These are phyloP conservation scores for Enterospora canceri DNA, from an alignment of 371 early-diverging fungal species.

Conservation along the genomic window DNA sequence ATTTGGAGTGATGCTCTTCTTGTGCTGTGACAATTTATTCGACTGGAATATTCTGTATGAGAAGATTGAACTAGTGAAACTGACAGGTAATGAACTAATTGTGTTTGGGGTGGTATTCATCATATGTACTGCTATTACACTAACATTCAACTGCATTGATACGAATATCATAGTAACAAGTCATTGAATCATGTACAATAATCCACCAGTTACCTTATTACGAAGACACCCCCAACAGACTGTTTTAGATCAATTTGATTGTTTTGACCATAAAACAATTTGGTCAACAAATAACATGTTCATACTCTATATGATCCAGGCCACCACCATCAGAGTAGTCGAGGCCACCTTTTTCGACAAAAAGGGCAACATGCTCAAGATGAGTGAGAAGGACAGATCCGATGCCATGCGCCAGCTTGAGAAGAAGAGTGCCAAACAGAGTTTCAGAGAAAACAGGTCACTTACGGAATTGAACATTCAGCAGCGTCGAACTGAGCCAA, in stretches of 20 bases:
- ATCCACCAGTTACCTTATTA: too few relatives aligned
- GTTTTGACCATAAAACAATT: background rate
- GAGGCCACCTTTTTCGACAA: background rate
- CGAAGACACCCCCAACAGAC: too few relatives aligned
- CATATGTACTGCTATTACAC: background rate
- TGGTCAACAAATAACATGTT: background rate
- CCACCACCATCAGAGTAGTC: background rate
- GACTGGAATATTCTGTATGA: background rate
- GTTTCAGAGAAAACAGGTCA: background rate
- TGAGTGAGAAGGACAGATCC: background rate
- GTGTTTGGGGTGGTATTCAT: background rate
- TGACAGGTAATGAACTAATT: background rate
- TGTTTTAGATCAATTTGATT: background rate
- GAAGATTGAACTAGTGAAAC: background rate
- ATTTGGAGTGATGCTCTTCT: background rate
- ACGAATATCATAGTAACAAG: too few relatives aligned
- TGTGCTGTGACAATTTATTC: background rate
- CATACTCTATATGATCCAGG: background rate
- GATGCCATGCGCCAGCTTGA: background rate
- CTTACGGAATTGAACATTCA: too few relatives aligned
- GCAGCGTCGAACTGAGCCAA: too few relatives aligned
- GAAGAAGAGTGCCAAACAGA: background rate
- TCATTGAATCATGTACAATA: too few relatives aligned
- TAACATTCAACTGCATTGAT: too few relatives aligned
- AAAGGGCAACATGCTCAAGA: background rate